Base-by-base conservation (phyloP, 2,329 filamentous ascomycete species). In the Drechslerella dactyloides region DNA sequence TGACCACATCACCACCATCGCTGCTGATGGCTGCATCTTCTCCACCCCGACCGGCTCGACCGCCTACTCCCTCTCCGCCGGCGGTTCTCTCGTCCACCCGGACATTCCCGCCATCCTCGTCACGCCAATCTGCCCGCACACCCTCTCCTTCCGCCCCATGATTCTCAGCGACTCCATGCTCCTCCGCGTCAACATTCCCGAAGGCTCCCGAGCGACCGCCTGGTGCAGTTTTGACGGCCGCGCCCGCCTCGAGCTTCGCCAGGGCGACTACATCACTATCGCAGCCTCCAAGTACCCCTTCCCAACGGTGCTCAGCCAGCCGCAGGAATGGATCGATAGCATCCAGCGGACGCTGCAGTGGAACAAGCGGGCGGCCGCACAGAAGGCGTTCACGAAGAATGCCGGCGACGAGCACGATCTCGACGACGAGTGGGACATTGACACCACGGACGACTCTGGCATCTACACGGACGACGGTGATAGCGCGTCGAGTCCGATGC, bases 161-260 rank as follows among this genome's bases (percentile, higher is more conserved):
- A 90, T 99, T 6, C 86, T 99, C 54, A 96, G 92, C 54, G 94
- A 99, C 81, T 94, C 90, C 63, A 91, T 97, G 84, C 88, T 93
- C 15, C 86, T 99, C 72, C 91, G 93, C 56, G 90, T 99, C 58
- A 89, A 90, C 3, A 88, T 99, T 11, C 94, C 94, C 0, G 85
- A 85, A 74, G 87, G 89, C 77, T 96, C 91, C 42, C 90, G 94
- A 52, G 93, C 93, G 15, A 96, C 92, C 0, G 94, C 94, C 0
- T 97, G 97, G 83, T 97, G 93, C 79, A 91, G 92, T 44, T 99
- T 99, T 79, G 94, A 99, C 78, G 94, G 94, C 80, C 99, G 97
- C 80, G 93, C 92, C 63, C 91, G 94, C 56, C 86, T 99, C 48
- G 93, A 99, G 80, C 87, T 99, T 37, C 89, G 89, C 74, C 91